Evolutionary conservation across 2,329 filamentous ascomycete species (phyloP).

Genomic region (Lasiodiplodia gonubiensis): DNA sequence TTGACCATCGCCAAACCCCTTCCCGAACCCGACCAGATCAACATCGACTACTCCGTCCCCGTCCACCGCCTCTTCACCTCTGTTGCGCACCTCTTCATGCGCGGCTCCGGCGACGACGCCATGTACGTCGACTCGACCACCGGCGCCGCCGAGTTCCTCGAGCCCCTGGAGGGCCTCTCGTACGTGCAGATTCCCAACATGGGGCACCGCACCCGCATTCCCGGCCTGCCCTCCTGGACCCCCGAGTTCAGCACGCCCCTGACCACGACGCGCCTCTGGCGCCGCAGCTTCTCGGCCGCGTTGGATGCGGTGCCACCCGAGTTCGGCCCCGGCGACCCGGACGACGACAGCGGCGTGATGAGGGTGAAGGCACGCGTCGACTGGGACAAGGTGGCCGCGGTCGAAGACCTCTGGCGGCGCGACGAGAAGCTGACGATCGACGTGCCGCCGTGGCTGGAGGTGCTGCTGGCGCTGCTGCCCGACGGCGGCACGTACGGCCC

Average conservation of each 20-base stretch:
- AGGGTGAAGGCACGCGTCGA: not conserved
- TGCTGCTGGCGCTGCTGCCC: not conserved
- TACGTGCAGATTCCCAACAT: not conserved
- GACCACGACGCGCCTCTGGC: not conserved
- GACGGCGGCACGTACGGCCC: not conserved
- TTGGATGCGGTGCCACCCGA: not conserved
- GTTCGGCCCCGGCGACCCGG: too few relatives aligned
- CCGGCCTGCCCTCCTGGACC: constrained; percentile 9
- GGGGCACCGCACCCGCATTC: not conserved
- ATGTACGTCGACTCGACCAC: not conserved
- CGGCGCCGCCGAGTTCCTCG: not conserved
- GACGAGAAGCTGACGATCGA: not conserved
- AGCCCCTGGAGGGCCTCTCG: constrained; percentile 1
- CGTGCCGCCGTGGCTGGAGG: not conserved
- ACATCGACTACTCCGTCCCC: not conserved
- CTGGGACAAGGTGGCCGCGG: not conserved
- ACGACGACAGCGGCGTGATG: not conserved
- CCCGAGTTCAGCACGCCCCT: constrained; percentile 18
- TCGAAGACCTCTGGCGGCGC: not conserved
- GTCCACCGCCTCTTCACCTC: not conserved
- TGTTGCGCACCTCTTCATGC: constrained; percentile 3
- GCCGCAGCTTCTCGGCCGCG: not conserved
- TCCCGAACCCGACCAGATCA: not conserved
- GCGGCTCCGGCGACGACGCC: constrained; percentile 5
- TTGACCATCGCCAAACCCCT: not conserved